phyloP scores from a whole-genome alignment of 176 grass and related monocot genomes.

The Bothriochloa decipiens region DNA sequence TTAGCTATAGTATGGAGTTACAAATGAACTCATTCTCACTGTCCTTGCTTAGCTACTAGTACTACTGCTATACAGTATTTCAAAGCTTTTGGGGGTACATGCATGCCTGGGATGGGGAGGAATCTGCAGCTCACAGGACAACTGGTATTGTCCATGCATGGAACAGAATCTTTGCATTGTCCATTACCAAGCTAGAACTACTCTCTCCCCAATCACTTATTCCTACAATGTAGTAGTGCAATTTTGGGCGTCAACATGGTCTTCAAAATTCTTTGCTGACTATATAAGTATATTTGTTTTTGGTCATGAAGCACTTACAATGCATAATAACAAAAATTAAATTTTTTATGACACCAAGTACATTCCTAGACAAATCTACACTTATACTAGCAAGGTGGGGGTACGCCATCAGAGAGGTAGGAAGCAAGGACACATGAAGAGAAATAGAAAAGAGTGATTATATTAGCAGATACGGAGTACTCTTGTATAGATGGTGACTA shows the following conservation, averaged over 20 bases:
- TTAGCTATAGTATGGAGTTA: not conserved
- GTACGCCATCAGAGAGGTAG: no score
- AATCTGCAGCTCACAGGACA: conserved; percentile 26
- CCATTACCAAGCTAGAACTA: not conserved
- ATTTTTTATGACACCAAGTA: no score
- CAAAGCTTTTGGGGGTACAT: not conserved
- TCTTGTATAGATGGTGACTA: not conserved
- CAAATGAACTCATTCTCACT: conserved; percentile 24
- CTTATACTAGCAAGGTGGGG: not conserved
- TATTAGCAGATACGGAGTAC: not conserved
- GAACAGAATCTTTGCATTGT: conserved; percentile 34
- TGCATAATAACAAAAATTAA: no score
- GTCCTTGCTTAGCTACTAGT: not conserved
- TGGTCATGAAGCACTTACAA: no score
- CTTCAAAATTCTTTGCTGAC: no score
- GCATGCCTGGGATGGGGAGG: conserved; percentile 12
- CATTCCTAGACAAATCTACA: no score
- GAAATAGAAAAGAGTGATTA: conserved; percentile 9
- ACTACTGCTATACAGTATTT: no score
- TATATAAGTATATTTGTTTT: no score
- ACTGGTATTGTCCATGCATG: conserved; percentile 29
- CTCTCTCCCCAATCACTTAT: no score
- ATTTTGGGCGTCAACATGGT: no score
- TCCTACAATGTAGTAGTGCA: no score
- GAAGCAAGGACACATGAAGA: not conserved